Percentiles rank a stretch among this genome's conserved stretches.
Evolutionary conservation across 2,329 filamentous ascomycete genomes (phyloP).

Genomic region (Neurospora sp.): DNA sequence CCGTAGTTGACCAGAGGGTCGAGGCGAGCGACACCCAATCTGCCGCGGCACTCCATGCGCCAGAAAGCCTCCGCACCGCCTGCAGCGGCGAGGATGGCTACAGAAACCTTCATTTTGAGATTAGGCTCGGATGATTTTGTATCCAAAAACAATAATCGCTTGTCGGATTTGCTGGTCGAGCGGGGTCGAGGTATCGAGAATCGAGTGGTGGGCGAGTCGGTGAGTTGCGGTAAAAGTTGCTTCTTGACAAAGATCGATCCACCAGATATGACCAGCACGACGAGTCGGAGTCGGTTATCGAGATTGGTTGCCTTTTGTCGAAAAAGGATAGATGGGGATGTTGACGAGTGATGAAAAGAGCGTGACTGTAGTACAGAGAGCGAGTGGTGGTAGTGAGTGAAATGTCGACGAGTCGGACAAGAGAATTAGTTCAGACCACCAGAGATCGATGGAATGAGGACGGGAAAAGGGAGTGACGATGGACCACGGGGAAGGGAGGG

Average conservation of each 20-base stretch:
- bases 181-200: neutral
- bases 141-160: neutral
- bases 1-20: constrained; percentile 66
- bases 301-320: neutral
- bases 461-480: neutral
- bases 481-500: neutral
- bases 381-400: neutral
- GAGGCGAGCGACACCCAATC: constrained; percentile 58
- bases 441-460: neutral
- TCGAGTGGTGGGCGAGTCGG: neutral
- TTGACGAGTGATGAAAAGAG: neutral
- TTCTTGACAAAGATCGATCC: neutral
- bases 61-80: constrained; percentile 61
- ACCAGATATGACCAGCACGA: neutral
- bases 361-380: neutral
- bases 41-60: constrained; percentile 76
- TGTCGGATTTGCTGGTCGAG: neutral
- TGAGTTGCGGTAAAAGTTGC: neutral
- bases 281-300: neutral
- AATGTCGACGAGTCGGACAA: neutral
- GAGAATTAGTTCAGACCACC: neutral
- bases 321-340: neutral
- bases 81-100: constrained; percentile 26
- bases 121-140: neutral
- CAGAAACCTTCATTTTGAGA: constrained; percentile 13